Evolutionary conservation across 2,329 filamentous ascomycete genomes (phyloP).

Genomic region (Chrysosporium keratinophilum): DNA sequence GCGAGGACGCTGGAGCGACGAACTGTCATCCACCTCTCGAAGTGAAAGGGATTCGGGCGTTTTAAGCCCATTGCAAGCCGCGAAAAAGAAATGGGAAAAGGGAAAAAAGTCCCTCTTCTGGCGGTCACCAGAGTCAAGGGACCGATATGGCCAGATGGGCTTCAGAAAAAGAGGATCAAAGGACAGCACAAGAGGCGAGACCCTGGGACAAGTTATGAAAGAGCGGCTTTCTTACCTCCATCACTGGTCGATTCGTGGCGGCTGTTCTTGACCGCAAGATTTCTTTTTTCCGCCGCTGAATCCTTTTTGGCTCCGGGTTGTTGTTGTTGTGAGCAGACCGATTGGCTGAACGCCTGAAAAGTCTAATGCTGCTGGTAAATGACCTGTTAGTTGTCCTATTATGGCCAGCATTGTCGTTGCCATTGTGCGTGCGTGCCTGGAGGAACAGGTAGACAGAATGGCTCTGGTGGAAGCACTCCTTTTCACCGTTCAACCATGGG

Average conservation of each 20-base stretch:
- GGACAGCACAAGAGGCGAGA: not conserved
- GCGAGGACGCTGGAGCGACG: not conserved
- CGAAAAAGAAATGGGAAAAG: constrained; percentile 7
- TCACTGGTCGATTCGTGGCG: constrained; percentile 9
- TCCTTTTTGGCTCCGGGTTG: not conserved
- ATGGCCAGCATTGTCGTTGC: constrained; percentile 1
- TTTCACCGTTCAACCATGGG: not conserved
- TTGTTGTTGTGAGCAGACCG: not conserved
- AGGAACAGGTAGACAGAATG: not conserved
- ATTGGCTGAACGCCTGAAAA: constrained; percentile 6
- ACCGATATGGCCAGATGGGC: constrained; percentile 1
- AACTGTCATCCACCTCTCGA: not conserved
- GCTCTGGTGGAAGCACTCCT: not conserved
- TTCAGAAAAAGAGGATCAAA: constrained; percentile 1
- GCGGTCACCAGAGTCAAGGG: constrained; percentile 3
- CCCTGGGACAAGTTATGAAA: constrained; percentile 7
- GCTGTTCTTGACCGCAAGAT: constrained; percentile 15
- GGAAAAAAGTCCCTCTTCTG: not conserved
- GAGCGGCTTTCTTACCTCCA: constrained; percentile 18
- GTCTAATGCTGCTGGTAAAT: not conserved
- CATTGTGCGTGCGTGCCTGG: not conserved
- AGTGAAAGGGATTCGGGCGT: not conserved
- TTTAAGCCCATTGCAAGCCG: constrained; percentile 4
- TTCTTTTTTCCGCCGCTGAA: constrained; percentile 6
- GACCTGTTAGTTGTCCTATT: not conserved